phyloP scores from a whole-genome alignment of 495 filamentous ascomycete genomes.

The Aspergillus indologenus region DNA sequence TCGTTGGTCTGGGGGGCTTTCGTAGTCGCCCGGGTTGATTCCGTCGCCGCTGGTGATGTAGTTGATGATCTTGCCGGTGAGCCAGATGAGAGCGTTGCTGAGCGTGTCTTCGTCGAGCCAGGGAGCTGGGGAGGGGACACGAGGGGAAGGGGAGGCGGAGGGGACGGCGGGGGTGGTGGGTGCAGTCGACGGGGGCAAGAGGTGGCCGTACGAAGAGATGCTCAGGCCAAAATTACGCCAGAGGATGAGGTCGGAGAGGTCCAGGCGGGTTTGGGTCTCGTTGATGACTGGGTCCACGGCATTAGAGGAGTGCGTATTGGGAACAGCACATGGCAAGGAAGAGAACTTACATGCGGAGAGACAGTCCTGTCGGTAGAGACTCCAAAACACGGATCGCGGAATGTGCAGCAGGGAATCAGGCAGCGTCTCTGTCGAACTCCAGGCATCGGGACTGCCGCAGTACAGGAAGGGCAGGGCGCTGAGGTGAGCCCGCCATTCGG shows the following conservation, averaged over 20 bases:
- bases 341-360: constrained; percentile 24
- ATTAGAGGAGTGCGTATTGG: too few relatives aligned
- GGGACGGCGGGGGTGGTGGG: neutral
- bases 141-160: too few relatives aligned
- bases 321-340: too few relatives aligned
- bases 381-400: constrained; percentile 24
- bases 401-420: constrained; percentile 9
- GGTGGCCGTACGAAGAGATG: neutral
- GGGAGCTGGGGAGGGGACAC: too few relatives aligned
- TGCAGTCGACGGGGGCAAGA: neutral
- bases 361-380: constrained; percentile 21
- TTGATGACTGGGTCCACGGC: constrained; percentile 17
- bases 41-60: constrained; percentile 19
- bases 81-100: constrained; percentile 22
- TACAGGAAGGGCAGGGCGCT: constrained; percentile 20
- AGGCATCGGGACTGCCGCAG: neutral
- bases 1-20: constrained; percentile 13
- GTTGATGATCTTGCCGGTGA: constrained; percentile 24
- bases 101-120: constrained; percentile 16
- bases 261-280: constrained; percentile 21
- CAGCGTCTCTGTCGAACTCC: neutral
- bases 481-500: constrained; percentile 23
- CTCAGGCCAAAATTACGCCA: constrained; percentile 24
- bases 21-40: constrained; percentile 11
- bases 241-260: constrained; percentile 21